phyloP scores from a whole-genome alignment of 345 rosid species.

The Garcia nutans region DNA sequence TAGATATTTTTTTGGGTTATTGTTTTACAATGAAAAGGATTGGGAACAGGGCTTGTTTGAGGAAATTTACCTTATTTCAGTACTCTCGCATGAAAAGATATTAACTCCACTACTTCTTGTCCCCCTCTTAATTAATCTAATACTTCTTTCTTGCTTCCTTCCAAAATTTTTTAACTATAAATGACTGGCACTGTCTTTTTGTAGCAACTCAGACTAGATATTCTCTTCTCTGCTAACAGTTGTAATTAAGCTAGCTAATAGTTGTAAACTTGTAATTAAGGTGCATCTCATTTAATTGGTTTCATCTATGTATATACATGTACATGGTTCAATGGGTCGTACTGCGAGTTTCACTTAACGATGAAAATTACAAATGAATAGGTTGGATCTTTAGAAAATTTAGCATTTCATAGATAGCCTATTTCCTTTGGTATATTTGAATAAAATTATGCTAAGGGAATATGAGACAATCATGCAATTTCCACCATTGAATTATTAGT shows the following conservation, averaged over 20 bases:
- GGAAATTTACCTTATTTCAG: background rate
- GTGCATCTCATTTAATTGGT: too few relatives aligned
- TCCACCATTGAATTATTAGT: too few relatives aligned
- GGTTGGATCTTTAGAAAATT: too few relatives aligned
- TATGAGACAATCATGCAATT: too few relatives aligned
- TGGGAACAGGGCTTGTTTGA: background rate
- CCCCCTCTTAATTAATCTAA: slow-evolving; percentile 22
- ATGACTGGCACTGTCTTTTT: slow-evolving; percentile 21
- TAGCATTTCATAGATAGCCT: background rate
- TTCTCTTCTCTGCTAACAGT: background rate
- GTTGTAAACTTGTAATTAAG: background rate
- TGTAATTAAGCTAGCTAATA: background rate
- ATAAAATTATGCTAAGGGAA: too few relatives aligned
- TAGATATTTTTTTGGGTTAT: background rate
- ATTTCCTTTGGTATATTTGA: too few relatives aligned
- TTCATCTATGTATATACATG: too few relatives aligned
- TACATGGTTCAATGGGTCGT: too few relatives aligned
- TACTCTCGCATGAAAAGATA: slow-evolving; percentile 22
- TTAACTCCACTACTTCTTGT: slow-evolving; percentile 35
- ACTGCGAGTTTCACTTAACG: too few relatives aligned
- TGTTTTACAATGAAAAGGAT: background rate
- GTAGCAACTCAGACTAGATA: slow-evolving; percentile 6
- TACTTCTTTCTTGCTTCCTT: slow-evolving; percentile 6
- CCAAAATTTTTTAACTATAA: slow-evolving; percentile 8
- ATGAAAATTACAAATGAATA: too few relatives aligned